A percentile compares a stretch with the other conserved stretches of the same genome.
phyloP scores from a whole-genome alignment of 1,284 basidiomycete species.

The Heterobasidion irregulare region DNA sequence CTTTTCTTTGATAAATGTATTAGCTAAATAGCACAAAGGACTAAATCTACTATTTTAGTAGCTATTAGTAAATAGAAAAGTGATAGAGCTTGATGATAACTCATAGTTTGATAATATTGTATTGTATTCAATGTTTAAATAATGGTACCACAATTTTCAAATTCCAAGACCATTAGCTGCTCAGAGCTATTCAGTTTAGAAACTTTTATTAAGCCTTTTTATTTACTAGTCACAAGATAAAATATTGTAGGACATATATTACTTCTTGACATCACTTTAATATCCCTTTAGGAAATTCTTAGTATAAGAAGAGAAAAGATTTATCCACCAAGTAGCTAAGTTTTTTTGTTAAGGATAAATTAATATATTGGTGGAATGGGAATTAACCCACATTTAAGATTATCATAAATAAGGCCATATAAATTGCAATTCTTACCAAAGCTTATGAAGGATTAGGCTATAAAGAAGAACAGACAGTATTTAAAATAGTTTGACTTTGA shows the following conservation, averaged over 20 bases:
- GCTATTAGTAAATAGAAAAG: background rate
- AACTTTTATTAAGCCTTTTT: too few relatives aligned
- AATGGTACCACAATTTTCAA: background rate
- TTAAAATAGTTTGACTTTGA: constrained; percentile 10
- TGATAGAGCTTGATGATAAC: background rate
- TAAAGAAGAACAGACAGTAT: constrained; percentile 17
- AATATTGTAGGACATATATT: background rate
- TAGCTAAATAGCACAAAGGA: constrained; percentile 13
- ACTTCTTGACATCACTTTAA: constrained; percentile 1
- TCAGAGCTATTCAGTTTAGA: too few relatives aligned
- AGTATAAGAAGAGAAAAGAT: background rate
- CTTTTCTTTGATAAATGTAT: constrained; percentile 26
- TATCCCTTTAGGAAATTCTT: background rate
- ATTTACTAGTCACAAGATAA: too few relatives aligned
- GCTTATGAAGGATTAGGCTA: constrained; percentile 20
- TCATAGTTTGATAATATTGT: constrained; percentile 20
- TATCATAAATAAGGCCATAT: background rate
- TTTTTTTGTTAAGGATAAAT: constrained; percentile 4
- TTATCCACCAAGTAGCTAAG: constrained; percentile 5
- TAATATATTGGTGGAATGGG: constrained; percentile 3
- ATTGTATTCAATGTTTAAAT: constrained; percentile 5
- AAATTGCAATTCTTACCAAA: background rate
- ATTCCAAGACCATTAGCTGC: too few relatives aligned
- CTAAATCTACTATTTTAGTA: constrained; percentile 23
- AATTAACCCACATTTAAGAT: constrained; percentile 11